These are phyloP conservation scores for Mortierella sp. DNA, from an alignment of 371 early-diverging fungal species.

Conservation along the genomic window DNA sequence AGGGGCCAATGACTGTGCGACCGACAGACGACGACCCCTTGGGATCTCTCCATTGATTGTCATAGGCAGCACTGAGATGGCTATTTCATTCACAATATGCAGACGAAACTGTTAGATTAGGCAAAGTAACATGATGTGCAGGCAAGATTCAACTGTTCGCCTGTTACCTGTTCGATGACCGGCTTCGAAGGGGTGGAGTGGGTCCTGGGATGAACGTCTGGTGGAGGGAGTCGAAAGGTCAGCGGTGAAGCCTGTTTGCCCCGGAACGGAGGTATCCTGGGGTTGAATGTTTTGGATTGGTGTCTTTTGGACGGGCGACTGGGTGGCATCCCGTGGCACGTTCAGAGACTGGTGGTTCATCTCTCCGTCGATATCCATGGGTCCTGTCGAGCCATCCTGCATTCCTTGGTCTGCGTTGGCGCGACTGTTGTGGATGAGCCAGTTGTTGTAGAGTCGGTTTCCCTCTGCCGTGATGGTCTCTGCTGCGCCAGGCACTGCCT, in stretches of 20 bases:
- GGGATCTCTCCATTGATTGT: constrained; percentile 20
- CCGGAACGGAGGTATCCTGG: not conserved
- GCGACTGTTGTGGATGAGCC: constrained; percentile 22
- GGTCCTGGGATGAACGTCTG: constrained; percentile 12
- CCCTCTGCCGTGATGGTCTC: constrained; percentile 49
- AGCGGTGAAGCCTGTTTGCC: not conserved
- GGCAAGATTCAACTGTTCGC: not conserved
- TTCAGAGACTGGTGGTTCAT: constrained; percentile 20
- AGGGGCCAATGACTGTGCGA: not conserved
- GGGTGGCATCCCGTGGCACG: not conserved
- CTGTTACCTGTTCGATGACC: constrained; percentile 34
- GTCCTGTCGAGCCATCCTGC: not conserved
- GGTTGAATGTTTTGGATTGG: not conserved
- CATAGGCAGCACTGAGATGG: constrained; percentile 52
- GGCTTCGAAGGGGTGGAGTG: constrained; percentile 27
- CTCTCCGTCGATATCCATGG: constrained; percentile 3
- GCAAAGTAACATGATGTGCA: not conserved
- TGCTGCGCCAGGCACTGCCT: constrained; percentile 62
- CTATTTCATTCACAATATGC: not conserved
- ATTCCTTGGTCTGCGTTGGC: not conserved
- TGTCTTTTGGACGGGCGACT: not conserved
- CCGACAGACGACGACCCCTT: constrained; percentile 13
- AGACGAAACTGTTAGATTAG: not conserved
- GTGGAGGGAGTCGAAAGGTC: not conserved
- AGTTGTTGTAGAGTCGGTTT: constrained; percentile 48